Evolutionary conservation across 805 yeast species (phyloP), one percentile per base, ranked within the genome.

Genomic region (Teunomyces barrocoloradensis): DNA sequence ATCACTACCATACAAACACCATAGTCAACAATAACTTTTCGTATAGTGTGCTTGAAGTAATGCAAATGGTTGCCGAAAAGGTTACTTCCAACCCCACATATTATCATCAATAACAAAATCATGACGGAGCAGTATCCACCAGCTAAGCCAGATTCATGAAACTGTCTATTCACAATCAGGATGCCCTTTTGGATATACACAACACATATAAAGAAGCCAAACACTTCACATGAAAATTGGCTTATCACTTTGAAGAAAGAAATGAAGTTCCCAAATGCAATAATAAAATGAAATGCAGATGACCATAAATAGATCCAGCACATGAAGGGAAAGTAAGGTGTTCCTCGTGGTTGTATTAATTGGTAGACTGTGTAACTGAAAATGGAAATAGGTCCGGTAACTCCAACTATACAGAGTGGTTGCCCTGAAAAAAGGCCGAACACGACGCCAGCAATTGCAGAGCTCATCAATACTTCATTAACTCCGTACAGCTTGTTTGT

Each of bases 271-370:
- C 78, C 67, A 2, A 85, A 51, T 0, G 97, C 91, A 33, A 92
- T 72, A 1, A 82, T 49, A 21, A 88, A 69, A 67, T 94, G 98
- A 69, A 88, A 76, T 10, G 83, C 75, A 88, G 86, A 85, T 3
- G 89, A 78, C 99, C 99, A 92, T 5, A 94, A 73, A 58, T 90
- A 88, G 28, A 92, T 73, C 98, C 98, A 94, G 61, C 92, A 85
- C 96, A 94, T 91, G 64, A 92, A 92, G 13, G 91, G 89, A 67
- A 92, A 90, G 62, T 79, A 90, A 6, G 78, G 75, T 0, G 77
- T 69, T 6, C 75, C 77, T 49, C 76, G 61, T 0, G 87, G 84
- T 18, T 61, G 67, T 32, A 88, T 76, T 43, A 88, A 75, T 50
- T 85, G 85, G 60, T 84, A 88, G 0, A 94, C 91, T 0, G 98